These are phyloP conservation scores for Lobosporangium transversale DNA, from an alignment of 192 early-diverging fungal genomes.

Conservation along the genomic window DNA sequence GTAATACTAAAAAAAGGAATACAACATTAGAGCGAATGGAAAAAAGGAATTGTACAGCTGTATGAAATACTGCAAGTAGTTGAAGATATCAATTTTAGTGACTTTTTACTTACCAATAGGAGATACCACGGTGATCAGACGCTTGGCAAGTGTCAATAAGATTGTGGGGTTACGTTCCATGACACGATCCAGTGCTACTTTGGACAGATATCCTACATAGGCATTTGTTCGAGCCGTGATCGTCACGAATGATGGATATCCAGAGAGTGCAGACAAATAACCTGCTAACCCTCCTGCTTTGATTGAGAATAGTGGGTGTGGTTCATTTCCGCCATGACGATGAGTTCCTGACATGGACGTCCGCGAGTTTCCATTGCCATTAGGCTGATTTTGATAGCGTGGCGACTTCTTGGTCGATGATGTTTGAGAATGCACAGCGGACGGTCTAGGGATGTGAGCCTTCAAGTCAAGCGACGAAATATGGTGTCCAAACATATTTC, in stretches of 20 bases:
- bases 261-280: slow-evolving; percentile 92
- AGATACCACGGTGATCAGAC: slow-evolving; percentile 83
- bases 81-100: no score
- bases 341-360: no score
- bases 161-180: slow-evolving; percentile 87
- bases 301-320: slow-evolving; percentile 73
- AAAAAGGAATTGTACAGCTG: no score
- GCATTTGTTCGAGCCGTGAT: slow-evolving; percentile 81
- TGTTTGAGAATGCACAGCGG: slow-evolving; percentile 8
- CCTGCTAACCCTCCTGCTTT: slow-evolving; percentile 90
- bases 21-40: no score
- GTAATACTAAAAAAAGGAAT: slow-evolving; percentile 59
- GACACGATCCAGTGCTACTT: slow-evolving; percentile 82
- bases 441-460: slow-evolving; percentile 9
- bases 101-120: slow-evolving; percentile 79
- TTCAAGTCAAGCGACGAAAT: slow-evolving; percentile 28
- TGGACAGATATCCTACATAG: slow-evolving; percentile 90
- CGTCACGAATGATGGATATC: slow-evolving; percentile 89
- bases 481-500: slow-evolving; percentile 43
- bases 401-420: slow-evolving; percentile 5
- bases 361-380: slow-evolving; percentile 6
- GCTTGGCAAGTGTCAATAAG: slow-evolving; percentile 87
- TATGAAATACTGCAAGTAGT: no score
- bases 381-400: background rate
- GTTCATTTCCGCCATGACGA: slow-evolving; percentile 20